phyloP scores from a whole-genome alignment of 306 rosid species.

The Prunus dulcis region DNA sequence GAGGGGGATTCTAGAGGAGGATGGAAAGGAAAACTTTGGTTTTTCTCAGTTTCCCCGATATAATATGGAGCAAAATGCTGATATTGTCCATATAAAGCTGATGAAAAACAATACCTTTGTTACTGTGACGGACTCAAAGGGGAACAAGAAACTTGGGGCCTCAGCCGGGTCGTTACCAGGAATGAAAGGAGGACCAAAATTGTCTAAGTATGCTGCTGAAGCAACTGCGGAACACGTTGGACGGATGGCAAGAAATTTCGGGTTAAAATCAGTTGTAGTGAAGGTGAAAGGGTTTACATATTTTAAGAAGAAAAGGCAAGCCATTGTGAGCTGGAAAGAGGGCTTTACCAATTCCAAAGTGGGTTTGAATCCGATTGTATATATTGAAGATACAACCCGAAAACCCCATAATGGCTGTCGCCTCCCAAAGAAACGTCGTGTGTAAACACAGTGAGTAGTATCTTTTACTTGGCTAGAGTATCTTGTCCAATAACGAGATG shows the following conservation, averaged over 20 bases:
- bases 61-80: slow-evolving; percentile 52
- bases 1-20: slow-evolving; percentile 48
- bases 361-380: slow-evolving; percentile 51
- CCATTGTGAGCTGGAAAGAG: slow-evolving; percentile 70
- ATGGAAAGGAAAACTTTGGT: slow-evolving; percentile 25
- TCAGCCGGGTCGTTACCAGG: slow-evolving; percentile 63
- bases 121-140: slow-evolving; percentile 66
- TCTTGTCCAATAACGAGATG: neutral
- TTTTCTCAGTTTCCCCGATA: slow-evolving; percentile 20
- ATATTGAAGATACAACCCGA: slow-evolving; percentile 66
- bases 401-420: slow-evolving; percentile 75
- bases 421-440: slow-evolving; percentile 53
- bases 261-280: slow-evolving; percentile 72
- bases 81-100: slow-evolving; percentile 76
- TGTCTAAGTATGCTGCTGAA: slow-evolving; percentile 65
- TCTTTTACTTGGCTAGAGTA: neutral
- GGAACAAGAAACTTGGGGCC: slow-evolving; percentile 62
- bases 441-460: slow-evolving; percentile 22
- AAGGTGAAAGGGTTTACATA: slow-evolving; percentile 69
- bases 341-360: slow-evolving; percentile 55
- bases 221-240: slow-evolving; percentile 79
- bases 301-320: slow-evolving; percentile 71
- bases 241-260: slow-evolving; percentile 53
- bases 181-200: slow-evolving; percentile 64
- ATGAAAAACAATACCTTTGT: slow-evolving; percentile 70